Evolutionary conservation across 768 basidiomycete species (phyloP).

Genomic region (Clavulina sp.): DNA sequence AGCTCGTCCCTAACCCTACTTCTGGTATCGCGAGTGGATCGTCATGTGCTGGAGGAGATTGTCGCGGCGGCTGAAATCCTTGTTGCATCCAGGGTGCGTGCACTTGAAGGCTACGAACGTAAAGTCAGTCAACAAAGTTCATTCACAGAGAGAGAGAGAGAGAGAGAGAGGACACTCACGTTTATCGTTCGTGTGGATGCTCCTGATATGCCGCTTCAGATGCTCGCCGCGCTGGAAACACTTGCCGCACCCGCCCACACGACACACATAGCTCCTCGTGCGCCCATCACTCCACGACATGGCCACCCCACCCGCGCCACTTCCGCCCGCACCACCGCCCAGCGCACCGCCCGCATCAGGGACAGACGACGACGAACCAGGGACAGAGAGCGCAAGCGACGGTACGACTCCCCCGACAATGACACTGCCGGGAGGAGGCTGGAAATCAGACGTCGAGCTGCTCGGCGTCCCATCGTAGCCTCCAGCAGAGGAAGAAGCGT

Average conservation of each 20-base stretch:
- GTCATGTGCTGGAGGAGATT: slow-evolving; percentile 66
- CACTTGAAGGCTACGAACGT: slow-evolving; percentile 46
- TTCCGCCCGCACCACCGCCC: too few relatives aligned
- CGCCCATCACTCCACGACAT: background rate
- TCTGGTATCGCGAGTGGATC: slow-evolving; percentile 27
- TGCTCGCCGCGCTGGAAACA: slow-evolving; percentile 81
- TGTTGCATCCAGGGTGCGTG: slow-evolving; percentile 45
- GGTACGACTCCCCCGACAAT: too few relatives aligned
- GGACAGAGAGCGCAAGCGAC: too few relatives aligned
- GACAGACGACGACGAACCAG: too few relatives aligned
- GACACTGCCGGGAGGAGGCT: too few relatives aligned
- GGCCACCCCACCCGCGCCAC: too few relatives aligned
- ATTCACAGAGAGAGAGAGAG: slow-evolving; percentile 9
- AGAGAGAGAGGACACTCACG: slow-evolving; percentile 33
- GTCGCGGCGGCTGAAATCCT: slow-evolving; percentile 62
- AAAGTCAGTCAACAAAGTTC: background rate
- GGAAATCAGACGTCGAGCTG: too few relatives aligned
- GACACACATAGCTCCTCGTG: slow-evolving; percentile 45
- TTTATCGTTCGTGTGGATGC: slow-evolving; percentile 85
- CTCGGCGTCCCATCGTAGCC: too few relatives aligned
- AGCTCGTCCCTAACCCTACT: too few relatives aligned
- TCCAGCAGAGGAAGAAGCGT: too few relatives aligned
- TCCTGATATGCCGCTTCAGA: slow-evolving; percentile 72
- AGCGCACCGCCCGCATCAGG: too few relatives aligned
- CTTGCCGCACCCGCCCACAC: slow-evolving; percentile 70